Conservation (phyloP, 805 yeast genomes). For the Starmerella gropengiesseri region DNA sequence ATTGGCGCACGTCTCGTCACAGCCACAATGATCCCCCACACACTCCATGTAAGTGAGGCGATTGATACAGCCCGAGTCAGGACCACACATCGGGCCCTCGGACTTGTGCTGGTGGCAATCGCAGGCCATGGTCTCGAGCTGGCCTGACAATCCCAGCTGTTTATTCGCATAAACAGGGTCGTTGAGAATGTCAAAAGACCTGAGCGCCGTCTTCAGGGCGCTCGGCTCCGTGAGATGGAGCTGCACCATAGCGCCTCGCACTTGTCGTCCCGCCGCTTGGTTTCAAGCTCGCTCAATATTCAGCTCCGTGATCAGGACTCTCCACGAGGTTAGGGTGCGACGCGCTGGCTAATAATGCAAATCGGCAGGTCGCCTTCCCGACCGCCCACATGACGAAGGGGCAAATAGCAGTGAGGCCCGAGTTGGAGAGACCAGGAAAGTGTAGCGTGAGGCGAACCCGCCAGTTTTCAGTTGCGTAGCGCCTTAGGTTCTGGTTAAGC, state of each 20-base stretch:
- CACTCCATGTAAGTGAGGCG: conserved; percentile 89
- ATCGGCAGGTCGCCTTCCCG: no score
- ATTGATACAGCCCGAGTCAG: conserved; percentile 81
- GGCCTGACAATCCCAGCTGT: conserved; percentile 57
- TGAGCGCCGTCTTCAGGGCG: conserved; percentile 45
- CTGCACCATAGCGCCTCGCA: conserved; percentile 15
- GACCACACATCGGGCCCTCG: conserved; percentile 57
- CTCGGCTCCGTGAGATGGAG: conserved; percentile 21
- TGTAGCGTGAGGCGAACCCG: no score
- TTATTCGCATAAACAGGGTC: conserved; percentile 55
- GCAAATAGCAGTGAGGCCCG: no score
- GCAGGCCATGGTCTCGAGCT: conserved; percentile 79
- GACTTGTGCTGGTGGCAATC: conserved; percentile 54
- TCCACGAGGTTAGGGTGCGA: no score
- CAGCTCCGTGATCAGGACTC: no score
- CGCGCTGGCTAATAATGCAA: no score
- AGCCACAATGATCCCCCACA: conserved; percentile 53
- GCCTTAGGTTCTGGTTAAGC: no score
- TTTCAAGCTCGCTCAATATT: no score
- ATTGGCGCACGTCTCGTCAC: conserved; percentile 54
- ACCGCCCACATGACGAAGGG: no score
- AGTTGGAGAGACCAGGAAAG: no score
- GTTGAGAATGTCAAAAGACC: conserved; percentile 44
- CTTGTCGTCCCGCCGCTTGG: no score
- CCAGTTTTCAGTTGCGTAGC: no score